Evolutionary conservation across 306 rosid genomes (phyloP).

Genomic region (Vigna unguiculata): DNA sequence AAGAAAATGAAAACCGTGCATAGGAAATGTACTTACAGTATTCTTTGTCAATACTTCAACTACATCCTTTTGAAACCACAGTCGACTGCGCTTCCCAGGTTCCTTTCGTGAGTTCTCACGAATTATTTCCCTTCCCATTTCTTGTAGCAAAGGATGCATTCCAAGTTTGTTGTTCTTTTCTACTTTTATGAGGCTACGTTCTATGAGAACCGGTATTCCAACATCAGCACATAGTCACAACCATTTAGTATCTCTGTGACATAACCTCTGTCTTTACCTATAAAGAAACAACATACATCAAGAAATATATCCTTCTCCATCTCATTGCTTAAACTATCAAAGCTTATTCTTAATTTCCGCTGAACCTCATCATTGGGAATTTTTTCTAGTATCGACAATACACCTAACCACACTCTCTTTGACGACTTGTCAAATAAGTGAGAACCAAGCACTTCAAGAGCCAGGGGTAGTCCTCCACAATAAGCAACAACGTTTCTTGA

Average conservation of each 20-base stretch:
- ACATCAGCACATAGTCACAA: constrained; percentile 40
- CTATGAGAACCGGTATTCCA: constrained; percentile 38
- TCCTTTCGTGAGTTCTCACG: neutral
- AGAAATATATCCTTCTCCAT: constrained; percentile 43
- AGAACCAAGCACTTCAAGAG: constrained; percentile 46
- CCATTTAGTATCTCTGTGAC: constrained; percentile 41
- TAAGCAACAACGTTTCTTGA: no score
- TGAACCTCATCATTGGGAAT: constrained; percentile 39
- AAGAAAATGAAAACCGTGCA: no score
- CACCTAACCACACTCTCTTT: constrained; percentile 20
- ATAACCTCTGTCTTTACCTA: constrained; percentile 25
- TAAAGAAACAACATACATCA: constrained; percentile 50
- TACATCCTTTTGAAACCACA: neutral
- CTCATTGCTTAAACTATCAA: neutral
- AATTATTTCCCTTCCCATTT: neutral
- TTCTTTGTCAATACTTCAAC: neutral
- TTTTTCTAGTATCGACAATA: constrained; percentile 30
- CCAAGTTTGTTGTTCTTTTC: neutral
- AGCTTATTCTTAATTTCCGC: constrained; percentile 20
- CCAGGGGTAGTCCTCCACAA: constrained; percentile 48
- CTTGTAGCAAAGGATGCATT: neutral
- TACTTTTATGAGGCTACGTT: neutral
- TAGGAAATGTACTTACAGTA: neutral
- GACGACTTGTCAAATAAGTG: constrained; percentile 9
- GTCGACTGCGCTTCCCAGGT: neutral